Conservation (phyloP, 2,329 filamentous ascomycete genomes). For the Claviceps purpurea region DNA sequence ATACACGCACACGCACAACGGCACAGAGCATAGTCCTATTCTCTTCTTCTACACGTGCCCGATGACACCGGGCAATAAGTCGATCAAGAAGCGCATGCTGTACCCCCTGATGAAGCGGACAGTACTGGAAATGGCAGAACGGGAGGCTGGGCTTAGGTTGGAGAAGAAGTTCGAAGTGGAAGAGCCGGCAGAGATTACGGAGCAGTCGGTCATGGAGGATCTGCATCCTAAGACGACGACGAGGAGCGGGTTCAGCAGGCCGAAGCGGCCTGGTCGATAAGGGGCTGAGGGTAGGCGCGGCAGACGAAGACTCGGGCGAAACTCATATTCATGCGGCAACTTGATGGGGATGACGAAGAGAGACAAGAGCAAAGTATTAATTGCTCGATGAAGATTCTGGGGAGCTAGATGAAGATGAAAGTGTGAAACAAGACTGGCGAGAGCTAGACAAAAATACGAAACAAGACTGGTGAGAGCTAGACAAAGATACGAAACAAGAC, state of each 20-base stretch:
- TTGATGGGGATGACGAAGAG: neutral
- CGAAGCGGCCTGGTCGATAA: conserved; percentile 63
- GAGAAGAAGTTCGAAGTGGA: conserved; percentile 59
- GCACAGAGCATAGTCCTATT: conserved; percentile 41
- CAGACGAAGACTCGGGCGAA: neutral
- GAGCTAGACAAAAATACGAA: neutral
- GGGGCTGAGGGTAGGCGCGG: neutral
- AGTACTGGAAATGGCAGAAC: conserved; percentile 52
- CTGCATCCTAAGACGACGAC: conserved; percentile 53
- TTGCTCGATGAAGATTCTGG: too few species aligned
- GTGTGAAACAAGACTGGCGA: neutral
- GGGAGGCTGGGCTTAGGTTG: conserved; percentile 49
- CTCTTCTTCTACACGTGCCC: conserved; percentile 80
- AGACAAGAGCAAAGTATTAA: neutral
- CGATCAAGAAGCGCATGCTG: conserved; percentile 74
- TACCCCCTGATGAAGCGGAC: conserved; percentile 61
- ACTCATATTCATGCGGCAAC: neutral
- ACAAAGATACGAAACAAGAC: neutral
- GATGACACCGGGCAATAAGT: conserved; percentile 45
- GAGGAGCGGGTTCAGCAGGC: conserved; percentile 59
- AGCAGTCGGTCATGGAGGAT: conserved; percentile 49
- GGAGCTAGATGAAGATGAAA: neutral
- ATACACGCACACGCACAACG: conserved; percentile 44
- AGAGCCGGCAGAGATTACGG: conserved; percentile 57
- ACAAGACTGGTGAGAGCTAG: neutral